phyloP scores from a whole-genome alignment of 2,329 filamentous ascomycete species.

The Aureobasidium namibiae region DNA sequence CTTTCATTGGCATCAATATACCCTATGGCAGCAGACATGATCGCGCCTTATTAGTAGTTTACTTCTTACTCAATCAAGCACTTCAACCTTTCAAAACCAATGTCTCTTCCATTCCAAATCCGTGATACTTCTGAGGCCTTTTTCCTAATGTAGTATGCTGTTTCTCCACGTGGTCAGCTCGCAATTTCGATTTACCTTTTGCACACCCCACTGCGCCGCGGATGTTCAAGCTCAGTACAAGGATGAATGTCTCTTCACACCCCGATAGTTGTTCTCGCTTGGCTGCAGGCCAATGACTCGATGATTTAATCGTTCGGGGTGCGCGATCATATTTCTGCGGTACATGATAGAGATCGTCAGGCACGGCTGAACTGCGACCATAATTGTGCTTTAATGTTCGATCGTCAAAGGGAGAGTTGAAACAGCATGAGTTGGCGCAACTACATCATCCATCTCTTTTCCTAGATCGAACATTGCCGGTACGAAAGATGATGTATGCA shows the following conservation, averaged over 20 bases:
- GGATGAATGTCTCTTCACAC: not conserved
- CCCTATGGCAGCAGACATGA: slow-evolving; percentile 7
- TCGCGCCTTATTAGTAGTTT: not conserved
- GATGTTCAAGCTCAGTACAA: not conserved
- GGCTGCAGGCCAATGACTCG: slow-evolving; percentile 1
- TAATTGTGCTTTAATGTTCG: not conserved
- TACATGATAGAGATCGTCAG: not conserved
- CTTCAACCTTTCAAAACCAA: not conserved
- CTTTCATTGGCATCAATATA: slow-evolving; percentile 1
- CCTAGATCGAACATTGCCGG: not conserved
- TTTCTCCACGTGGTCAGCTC: not conserved
- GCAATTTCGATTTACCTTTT: slow-evolving; percentile 1
- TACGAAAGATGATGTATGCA: not conserved
- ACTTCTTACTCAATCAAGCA: not conserved
- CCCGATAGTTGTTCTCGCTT: not conserved
- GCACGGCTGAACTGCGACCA: not conserved
- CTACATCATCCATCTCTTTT: not conserved
- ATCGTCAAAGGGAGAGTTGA: not conserved
- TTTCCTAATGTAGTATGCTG: not conserved
- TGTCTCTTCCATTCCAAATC: not conserved
- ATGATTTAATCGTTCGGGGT: not conserved
- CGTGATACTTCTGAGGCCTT: not conserved
- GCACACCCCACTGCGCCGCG: not conserved
- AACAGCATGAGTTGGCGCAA: not conserved
- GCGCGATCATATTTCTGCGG: not conserved